Conservation (phyloP, 129 eudicot species). For the Helianthus tuberosus region DNA sequence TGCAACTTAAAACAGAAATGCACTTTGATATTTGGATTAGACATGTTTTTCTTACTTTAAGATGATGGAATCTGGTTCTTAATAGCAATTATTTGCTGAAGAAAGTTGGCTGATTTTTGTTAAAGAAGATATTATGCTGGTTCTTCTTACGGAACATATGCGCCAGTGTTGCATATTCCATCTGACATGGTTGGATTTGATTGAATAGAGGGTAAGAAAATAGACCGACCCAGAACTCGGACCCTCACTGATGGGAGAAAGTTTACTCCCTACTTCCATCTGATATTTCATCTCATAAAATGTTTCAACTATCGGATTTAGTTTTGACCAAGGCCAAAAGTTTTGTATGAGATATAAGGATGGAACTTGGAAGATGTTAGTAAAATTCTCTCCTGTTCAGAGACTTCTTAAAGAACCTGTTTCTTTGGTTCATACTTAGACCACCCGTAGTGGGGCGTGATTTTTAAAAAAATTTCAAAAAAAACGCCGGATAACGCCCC, state of each 20-base stretch:
- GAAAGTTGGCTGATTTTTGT: conserved; percentile 21
- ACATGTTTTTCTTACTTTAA: conserved; percentile 13
- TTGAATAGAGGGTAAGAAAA: conserved; percentile 1
- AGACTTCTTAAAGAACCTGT: too few relatives aligned
- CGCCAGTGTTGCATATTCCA: conserved; percentile 26
- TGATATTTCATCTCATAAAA: too few relatives aligned
- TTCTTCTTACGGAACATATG: conserved; percentile 28
- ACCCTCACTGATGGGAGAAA: background rate
- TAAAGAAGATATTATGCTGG: conserved; percentile 33
- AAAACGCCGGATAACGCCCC: too few relatives aligned
- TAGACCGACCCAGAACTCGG: background rate
- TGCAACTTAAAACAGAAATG: conserved; percentile 18
- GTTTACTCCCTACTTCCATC: too few relatives aligned
- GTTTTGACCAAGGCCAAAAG: too few relatives aligned
- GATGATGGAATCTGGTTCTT: conserved; percentile 38
- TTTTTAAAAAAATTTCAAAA: too few relatives aligned
- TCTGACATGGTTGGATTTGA: conserved; percentile 19
- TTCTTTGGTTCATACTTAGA: too few relatives aligned
- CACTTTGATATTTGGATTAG: conserved; percentile 23
- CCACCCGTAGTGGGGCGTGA: too few relatives aligned
- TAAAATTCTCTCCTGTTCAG: too few relatives aligned
- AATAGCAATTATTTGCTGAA: conserved; percentile 19
- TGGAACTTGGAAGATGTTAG: too few relatives aligned
- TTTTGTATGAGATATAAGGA: too few relatives aligned
- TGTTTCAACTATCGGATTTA: background rate